Evolutionary conservation across 129 eudicot genomes (phyloP).

Genomic region (Arctium minus): DNA sequence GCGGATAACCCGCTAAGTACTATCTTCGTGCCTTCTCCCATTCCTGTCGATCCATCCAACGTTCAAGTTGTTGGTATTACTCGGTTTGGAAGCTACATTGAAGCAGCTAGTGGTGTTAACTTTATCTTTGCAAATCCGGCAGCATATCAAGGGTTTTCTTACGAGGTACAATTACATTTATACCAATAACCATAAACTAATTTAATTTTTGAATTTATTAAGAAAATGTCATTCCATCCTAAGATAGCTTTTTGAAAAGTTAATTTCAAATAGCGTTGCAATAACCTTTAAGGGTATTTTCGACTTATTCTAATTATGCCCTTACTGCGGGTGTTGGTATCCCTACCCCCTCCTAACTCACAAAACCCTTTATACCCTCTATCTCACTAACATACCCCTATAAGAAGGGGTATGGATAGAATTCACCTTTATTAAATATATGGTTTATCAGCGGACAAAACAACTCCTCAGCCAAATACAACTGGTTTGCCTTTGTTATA

Average conservation of each 20-base stretch:
- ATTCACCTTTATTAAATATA: neutral
- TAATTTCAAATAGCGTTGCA: neutral
- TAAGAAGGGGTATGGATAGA: too few relatives aligned
- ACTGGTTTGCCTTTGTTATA: too few relatives aligned
- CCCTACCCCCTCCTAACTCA: too few relatives aligned
- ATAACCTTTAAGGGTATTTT: neutral
- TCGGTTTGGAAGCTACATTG: slow-evolving; percentile 61
- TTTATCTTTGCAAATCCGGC: slow-evolving; percentile 13
- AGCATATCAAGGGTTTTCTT: slow-evolving; percentile 56
- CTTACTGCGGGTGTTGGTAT: too few relatives aligned
- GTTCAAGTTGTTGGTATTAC: slow-evolving; percentile 68
- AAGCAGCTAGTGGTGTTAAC: slow-evolving; percentile 47
- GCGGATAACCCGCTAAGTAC: slow-evolving; percentile 73
- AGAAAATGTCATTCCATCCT: neutral
- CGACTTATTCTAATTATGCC: neutral
- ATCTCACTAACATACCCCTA: too few relatives aligned
- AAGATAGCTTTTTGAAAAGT: neutral
- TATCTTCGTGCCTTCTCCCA: slow-evolving; percentile 55
- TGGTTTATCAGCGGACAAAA: too few relatives aligned
- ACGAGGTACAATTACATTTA: slow-evolving; percentile 44
- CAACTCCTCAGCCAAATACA: too few relatives aligned
- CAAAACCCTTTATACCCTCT: too few relatives aligned
- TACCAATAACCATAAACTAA: neutral
- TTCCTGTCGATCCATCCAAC: slow-evolving; percentile 46
- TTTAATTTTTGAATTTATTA: neutral